Percentiles rank a stretch among this genome's conserved stretches.
Conservation (phyloP, 139 green algal genomes). For the Mesostigma viride region DNA sequence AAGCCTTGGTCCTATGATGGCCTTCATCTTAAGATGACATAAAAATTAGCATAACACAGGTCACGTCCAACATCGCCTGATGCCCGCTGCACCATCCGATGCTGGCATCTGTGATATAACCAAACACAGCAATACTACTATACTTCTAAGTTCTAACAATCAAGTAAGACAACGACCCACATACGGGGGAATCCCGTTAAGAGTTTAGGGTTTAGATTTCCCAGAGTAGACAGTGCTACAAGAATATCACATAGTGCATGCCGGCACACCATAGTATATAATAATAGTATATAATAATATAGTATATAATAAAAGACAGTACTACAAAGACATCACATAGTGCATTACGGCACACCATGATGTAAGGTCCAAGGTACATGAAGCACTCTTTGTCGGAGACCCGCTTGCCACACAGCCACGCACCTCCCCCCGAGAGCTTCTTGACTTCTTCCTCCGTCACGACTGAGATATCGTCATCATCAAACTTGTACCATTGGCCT, state of each 20-base stretch:
- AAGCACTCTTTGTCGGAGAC: background rate
- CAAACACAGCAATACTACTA: background rate
- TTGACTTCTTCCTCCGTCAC: conserved; percentile 76
- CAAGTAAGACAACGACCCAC: background rate
- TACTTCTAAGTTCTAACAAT: background rate
- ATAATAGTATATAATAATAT: background rate
- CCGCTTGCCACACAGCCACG: background rate
- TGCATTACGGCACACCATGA: background rate
- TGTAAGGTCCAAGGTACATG: background rate
- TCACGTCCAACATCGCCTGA: background rate
- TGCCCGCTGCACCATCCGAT: no score
- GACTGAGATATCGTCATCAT: conserved; percentile 65
- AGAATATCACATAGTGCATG: background rate
- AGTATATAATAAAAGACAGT: background rate
- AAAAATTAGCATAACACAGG: background rate
- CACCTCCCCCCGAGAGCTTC: conserved; percentile 42
- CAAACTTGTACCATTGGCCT: conserved; percentile 83
- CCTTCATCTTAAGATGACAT: conserved; percentile 15
- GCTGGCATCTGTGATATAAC: no score
- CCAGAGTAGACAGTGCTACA: background rate
- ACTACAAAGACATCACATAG: background rate
- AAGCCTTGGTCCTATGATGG: no score
- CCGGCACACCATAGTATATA: background rate
- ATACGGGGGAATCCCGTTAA: background rate
- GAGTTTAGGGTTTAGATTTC: background rate